Evolutionary conservation across 192 early-diverging fungal genomes (phyloP).

Genomic region (Linderina pennispora): DNA sequence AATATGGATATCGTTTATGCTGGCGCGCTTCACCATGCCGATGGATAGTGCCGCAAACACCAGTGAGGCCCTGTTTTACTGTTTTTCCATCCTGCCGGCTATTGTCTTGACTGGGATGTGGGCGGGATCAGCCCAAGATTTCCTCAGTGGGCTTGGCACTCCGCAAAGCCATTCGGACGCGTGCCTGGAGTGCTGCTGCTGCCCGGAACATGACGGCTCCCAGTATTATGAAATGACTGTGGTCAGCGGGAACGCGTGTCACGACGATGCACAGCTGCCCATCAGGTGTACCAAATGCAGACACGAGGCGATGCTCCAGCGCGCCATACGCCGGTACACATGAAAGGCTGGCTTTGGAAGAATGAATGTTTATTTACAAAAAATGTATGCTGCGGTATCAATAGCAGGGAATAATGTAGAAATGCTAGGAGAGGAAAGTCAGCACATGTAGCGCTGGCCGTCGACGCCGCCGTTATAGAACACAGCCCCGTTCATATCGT

Average conservation of each 20-base stretch:
- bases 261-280: no score
- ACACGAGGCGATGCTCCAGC: slow-evolving; percentile 26
- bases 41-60: slow-evolving; percentile 26
- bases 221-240: no score
- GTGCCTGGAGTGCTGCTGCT: neutral
- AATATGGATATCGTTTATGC: slow-evolving; percentile 25
- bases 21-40: slow-evolving; percentile 33
- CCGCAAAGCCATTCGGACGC: neutral
- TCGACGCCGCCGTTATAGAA: slow-evolving; percentile 32
- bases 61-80: slow-evolving; percentile 44
- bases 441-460: slow-evolving; percentile 20
- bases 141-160: slow-evolving; percentile 1
- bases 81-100: slow-evolving; percentile 30
- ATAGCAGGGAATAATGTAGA: no score
- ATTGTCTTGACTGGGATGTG: slow-evolving; percentile 19
- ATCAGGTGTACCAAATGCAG: slow-evolving; percentile 18
- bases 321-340: slow-evolving; percentile 20
- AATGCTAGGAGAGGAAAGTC: no score
- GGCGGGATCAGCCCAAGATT: slow-evolving; percentile 21
- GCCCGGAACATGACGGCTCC: no score
- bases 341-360: neutral
- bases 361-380: no score
- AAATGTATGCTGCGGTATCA: no score
- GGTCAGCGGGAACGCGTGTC: no score
- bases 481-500: slow-evolving; percentile 29